Evolutionary conservation across 345 rosid genomes (phyloP).

Genomic region (Gossypium stocksii): DNA sequence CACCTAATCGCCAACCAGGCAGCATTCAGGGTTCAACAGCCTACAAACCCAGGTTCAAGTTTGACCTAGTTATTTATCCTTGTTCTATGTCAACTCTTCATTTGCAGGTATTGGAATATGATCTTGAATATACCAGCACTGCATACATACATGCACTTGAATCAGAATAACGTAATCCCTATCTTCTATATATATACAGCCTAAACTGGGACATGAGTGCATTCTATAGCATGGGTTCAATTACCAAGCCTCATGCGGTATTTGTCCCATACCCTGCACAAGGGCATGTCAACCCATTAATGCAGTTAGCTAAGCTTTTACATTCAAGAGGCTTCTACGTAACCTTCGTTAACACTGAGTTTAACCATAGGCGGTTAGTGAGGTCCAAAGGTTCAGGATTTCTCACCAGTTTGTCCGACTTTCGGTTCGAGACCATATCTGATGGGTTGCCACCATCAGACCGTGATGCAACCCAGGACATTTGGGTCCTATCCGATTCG

Average conservation of each 20-base stretch:
- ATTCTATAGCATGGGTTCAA: constrained; percentile 5
- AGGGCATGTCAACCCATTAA: constrained; percentile 38
- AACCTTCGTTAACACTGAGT: constrained; percentile 24
- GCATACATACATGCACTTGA: background rate
- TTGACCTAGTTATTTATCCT: background rate
- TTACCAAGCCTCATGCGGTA: constrained; percentile 25
- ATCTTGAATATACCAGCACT: background rate
- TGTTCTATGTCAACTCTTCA: background rate
- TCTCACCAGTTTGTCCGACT: constrained; percentile 2
- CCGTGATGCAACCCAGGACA: constrained; percentile 17
- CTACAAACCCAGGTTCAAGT: background rate
- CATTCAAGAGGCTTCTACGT: constrained; percentile 32
- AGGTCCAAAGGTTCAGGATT: constrained; percentile 11
- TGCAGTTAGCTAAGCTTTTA: constrained; percentile 37
- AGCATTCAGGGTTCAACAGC: background rate
- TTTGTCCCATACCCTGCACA: constrained; percentile 41
- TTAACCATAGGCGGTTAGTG: constrained; percentile 13
- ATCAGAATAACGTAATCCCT: background rate
- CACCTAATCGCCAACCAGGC: background rate
- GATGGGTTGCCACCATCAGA: constrained; percentile 10
- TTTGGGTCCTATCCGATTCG: constrained; percentile 21
- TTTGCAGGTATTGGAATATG: background rate
- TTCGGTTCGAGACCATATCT: constrained; percentile 13
- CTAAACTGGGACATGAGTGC: background rate
- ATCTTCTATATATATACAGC: constrained; percentile 7